These are phyloP conservation scores for Chaetomiaceae sp. DNA, from an alignment of 2,329 filamentous ascomycete species.

Conservation along the genomic window DNA sequence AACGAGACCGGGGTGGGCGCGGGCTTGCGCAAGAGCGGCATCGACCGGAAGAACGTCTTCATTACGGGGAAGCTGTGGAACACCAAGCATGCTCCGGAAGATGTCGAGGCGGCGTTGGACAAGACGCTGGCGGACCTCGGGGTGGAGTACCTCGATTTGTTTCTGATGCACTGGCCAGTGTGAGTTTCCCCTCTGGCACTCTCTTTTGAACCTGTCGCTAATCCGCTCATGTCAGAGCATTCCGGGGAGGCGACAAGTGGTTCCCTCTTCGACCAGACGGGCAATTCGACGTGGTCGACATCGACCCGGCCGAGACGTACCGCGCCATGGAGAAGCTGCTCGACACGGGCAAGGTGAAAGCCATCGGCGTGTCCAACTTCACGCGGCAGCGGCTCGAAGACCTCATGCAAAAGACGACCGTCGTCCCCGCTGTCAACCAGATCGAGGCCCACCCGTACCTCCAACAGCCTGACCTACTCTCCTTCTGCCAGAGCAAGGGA, in stretches of 20 bases:
- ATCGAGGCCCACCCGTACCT: constrained; percentile 3
- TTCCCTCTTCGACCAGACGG: background rate
- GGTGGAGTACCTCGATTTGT: background rate
- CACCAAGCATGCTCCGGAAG: background rate
- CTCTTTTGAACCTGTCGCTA: background rate
- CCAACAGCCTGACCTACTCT: background rate
- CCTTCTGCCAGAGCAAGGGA: background rate
- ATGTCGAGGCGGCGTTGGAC: background rate
- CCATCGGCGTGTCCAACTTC: constrained; percentile 4
- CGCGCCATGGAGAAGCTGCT: background rate
- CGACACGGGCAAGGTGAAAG: background rate
- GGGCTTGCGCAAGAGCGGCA: background rate
- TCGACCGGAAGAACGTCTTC: background rate
- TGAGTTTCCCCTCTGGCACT: background rate
- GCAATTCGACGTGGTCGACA: background rate
- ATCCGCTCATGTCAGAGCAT: background rate
- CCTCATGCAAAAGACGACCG: background rate
- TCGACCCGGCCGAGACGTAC: background rate
- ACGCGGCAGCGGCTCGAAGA: background rate
- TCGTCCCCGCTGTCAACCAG: constrained; percentile 1
- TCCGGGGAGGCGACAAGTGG: background rate
- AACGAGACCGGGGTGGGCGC: background rate
- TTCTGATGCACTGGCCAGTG: constrained; percentile 1
- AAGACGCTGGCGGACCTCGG: background rate
- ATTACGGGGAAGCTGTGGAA: constrained; percentile 1